Evolutionary conservation across 495 filamentous ascomycete species (phyloP).

Genomic region (Alectoria sarmentosa): DNA sequence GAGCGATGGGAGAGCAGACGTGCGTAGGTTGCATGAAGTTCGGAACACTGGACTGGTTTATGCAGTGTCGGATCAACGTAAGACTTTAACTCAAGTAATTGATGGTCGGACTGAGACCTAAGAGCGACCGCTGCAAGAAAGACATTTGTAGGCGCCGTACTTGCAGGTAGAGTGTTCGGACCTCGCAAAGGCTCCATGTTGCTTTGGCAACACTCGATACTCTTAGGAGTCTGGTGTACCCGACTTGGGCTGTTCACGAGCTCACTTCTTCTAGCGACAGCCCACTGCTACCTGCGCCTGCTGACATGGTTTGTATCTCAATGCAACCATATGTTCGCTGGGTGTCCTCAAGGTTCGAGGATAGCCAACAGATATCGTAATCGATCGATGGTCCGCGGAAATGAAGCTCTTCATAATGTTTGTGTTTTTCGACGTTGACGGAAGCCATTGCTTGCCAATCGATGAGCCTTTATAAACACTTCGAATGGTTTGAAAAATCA

Average conservation of each 20-base stretch:
- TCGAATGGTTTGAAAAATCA: not conserved
- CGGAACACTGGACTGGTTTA: not conserved
- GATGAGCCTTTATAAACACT: not conserved
- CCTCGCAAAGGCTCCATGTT: no score
- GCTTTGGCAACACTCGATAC: no score
- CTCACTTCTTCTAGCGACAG: not conserved
- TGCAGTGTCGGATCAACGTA: not conserved
- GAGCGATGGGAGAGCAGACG: not conserved
- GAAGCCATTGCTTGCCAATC: not conserved
- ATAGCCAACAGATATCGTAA: slow-evolving; percentile 5
- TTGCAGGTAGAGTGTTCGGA: no score
- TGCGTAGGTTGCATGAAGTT: not conserved
- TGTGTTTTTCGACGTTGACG: not conserved
- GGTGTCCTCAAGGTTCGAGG: not conserved
- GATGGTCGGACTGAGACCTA: no score
- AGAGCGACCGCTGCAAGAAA: no score
- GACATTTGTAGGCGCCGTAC: no score
- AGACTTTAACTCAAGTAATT: not conserved
- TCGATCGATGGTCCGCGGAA: not conserved
- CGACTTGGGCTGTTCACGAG: no score
- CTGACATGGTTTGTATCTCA: not conserved
- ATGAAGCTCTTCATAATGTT: not conserved
- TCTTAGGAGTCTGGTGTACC: no score
- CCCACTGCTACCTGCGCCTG: not conserved
- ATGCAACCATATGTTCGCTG: not conserved